Base-by-base conservation (phyloP, 1,139 yeast species). In the Suhomyces anneliseae region DNA sequence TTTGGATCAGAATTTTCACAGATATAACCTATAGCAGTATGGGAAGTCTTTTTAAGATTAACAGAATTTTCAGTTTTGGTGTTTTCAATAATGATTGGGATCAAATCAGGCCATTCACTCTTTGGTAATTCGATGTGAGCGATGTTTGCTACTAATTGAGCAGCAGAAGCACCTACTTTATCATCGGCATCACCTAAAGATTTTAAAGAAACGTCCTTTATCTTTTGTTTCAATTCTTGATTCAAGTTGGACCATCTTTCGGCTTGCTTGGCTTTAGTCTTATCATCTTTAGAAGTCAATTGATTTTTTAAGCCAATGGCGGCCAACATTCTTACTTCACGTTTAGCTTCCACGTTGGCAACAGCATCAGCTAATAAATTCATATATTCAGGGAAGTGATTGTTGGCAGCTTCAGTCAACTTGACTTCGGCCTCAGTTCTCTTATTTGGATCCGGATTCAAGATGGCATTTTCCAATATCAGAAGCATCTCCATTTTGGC, bases 111-210 rank as follows among this genome's bases (percentile, higher is more conserved):
- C 99, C 99, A 93, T 62, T 86, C 89, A 54, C 79, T 79, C 54
- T 85, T 74, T 40, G 98, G 98, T 54, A 93, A 77, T 66, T 93
- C 99, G 51, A 93, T 89, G 54, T 87, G 95, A 12, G 98, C 99
- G 58, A 93, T 88, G 8, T 98, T 96, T 29, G 98, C 96, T 50
- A 93, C 93, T 57, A 93, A 77, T 71, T 93, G 98, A 19, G 99
- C 97, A 31, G 95, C 86, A 24, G 96, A 81, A 50, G 85, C 82
- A 27, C 96, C 96, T 42, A 93, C 96, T 58, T 90, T 80, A 51
- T 83, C 86, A 59, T 85, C 85, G n/a, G 73, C 64, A 19, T 88
- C 77, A 48, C 83, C 67, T 49, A 93, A 79, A 1, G 93, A 82
- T 42, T 71, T 69, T 43, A 93, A 65, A 0, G 96, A 81, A 36